Conservation (phyloP, 176 grass and related monocot genomes). For the Melocanna baccifera region DNA sequence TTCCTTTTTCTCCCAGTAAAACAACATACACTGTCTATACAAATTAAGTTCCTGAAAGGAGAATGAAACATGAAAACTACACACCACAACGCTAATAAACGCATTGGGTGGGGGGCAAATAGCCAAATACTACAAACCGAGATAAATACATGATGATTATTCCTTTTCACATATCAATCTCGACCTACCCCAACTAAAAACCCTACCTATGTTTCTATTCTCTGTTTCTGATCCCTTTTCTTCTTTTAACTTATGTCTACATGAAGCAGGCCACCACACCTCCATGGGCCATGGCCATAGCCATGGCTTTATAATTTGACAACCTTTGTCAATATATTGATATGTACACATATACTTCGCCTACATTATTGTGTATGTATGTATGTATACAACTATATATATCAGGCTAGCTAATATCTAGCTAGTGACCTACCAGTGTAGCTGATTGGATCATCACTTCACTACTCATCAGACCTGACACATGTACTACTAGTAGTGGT, state of each 20-base stretch:
- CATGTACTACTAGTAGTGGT: neutral
- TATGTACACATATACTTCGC: slow-evolving; percentile 31
- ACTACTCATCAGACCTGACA: slow-evolving; percentile 30
- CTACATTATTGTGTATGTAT: slow-evolving; percentile 33
- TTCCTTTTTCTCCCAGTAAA: slow-evolving; percentile 2
- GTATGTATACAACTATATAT: slow-evolving; percentile 29
- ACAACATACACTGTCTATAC: slow-evolving; percentile 23
- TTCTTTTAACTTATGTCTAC: slow-evolving; percentile 32
- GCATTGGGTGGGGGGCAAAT: slow-evolving; percentile 41
- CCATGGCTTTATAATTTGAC: neutral
- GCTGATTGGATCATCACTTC: slow-evolving; percentile 19
- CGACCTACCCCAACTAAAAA: slow-evolving; percentile 28
- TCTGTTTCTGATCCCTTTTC: neutral
- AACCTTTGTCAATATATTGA: slow-evolving; percentile 35
- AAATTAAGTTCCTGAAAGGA: slow-evolving; percentile 24
- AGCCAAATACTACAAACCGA: slow-evolving; percentile 45
- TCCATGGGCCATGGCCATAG: neutral
- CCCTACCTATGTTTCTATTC: slow-evolving; percentile 37
- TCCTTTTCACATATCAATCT: slow-evolving; percentile 49
- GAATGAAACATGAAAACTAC: slow-evolving; percentile 4
- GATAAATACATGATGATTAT: slow-evolving; percentile 42
- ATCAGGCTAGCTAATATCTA: slow-evolving; percentile 40
- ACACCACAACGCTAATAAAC: slow-evolving; percentile 55
- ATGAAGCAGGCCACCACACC: neutral
- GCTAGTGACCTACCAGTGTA: neutral